A percentile compares a stretch with the other conserved stretches of the same genome.
These are phyloP conservation scores for Carex kokanica DNA, from an alignment of 176 grass and related monocot genomes.

Conservation along the genomic window DNA sequence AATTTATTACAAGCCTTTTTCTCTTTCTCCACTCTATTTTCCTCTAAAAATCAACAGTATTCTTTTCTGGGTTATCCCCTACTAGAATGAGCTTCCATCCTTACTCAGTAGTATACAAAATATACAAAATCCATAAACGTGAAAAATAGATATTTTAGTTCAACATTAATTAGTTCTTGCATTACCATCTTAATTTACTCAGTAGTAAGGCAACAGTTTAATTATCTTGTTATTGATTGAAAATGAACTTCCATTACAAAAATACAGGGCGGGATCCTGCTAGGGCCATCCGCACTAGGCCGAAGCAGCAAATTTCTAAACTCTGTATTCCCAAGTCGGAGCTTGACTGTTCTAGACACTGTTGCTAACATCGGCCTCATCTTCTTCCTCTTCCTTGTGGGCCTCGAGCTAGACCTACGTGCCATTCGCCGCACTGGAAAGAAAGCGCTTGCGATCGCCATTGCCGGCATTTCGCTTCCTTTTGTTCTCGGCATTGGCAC, in stretches of 20 bases:
- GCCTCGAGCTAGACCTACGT: slow-evolving; percentile 63
- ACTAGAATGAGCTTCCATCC: no score
- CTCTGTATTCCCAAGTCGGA: slow-evolving; percentile 44
- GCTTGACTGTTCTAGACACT: slow-evolving; percentile 73
- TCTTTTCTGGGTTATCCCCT: no score
- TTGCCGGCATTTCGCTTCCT: slow-evolving; percentile 51
- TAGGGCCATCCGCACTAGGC: slow-evolving; percentile 66
- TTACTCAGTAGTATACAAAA: no score
- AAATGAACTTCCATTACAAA: neutral
- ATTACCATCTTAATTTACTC: no score
- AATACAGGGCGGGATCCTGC: slow-evolving; percentile 63
- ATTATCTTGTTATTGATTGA: neutral
- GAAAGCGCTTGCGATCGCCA: slow-evolving; percentile 45
- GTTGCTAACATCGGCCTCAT: slow-evolving; percentile 66
- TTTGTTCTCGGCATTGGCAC: slow-evolving; percentile 63
- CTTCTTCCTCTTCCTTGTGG: slow-evolving; percentile 83
- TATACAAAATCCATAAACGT: no score
- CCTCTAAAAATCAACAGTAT: no score
- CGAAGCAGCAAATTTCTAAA: slow-evolving; percentile 66
- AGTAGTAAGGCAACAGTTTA: no score
- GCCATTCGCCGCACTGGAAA: slow-evolving; percentile 59
- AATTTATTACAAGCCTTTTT: no score
- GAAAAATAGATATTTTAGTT: no score
- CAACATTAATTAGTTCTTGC: no score
- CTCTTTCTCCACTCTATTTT: no score